These are phyloP conservation scores for Metschnikowia bowlesiae DNA, from an alignment of 805 yeast species.

Conservation along the genomic window DNA sequence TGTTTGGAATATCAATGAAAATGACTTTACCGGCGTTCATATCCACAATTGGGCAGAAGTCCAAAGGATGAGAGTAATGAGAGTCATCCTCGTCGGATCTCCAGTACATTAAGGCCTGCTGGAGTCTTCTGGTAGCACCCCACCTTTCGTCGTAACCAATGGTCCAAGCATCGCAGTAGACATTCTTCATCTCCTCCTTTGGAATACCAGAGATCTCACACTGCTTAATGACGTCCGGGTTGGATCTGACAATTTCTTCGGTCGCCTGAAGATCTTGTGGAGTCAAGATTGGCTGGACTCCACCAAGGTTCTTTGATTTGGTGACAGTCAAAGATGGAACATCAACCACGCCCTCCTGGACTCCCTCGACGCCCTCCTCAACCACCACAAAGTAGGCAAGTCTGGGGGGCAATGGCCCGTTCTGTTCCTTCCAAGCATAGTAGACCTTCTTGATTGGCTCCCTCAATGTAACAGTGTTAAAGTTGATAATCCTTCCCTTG, in stretches of 20 bases:
- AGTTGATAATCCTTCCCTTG: slow-evolving; percentile 43
- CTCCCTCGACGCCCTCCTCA: slow-evolving; percentile 54
- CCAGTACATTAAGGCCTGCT: slow-evolving; percentile 78
- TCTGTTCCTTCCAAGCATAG: slow-evolving; percentile 60
- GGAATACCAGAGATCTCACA: slow-evolving; percentile 68
- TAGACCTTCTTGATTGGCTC: slow-evolving; percentile 66
- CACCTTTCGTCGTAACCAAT: slow-evolving; percentile 73
- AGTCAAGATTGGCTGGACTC: slow-evolving; percentile 72
- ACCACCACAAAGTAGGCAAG: slow-evolving; percentile 62
- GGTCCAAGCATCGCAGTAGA: slow-evolving; percentile 67
- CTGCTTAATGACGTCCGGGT: slow-evolving; percentile 69
- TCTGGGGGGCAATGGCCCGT: slow-evolving; percentile 63
- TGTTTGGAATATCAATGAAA: slow-evolving; percentile 68
- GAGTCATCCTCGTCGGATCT: slow-evolving; percentile 74
- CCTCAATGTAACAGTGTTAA: slow-evolving; percentile 66
- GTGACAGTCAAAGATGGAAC: slow-evolving; percentile 45
- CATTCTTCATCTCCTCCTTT: slow-evolving; percentile 52
- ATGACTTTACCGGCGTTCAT: slow-evolving; percentile 65
- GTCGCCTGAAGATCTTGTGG: slow-evolving; percentile 60
- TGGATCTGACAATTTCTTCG: slow-evolving; percentile 63
- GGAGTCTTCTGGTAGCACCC: slow-evolving; percentile 71
- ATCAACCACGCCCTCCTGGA: slow-evolving; percentile 69
- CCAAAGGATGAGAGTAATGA: slow-evolving; percentile 70
- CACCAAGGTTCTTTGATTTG: slow-evolving; percentile 46
- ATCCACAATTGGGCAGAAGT: slow-evolving; percentile 79